Base-by-base conservation (phyloP, 73 alveolate species). In the Tetrahymena borealis region DNA sequence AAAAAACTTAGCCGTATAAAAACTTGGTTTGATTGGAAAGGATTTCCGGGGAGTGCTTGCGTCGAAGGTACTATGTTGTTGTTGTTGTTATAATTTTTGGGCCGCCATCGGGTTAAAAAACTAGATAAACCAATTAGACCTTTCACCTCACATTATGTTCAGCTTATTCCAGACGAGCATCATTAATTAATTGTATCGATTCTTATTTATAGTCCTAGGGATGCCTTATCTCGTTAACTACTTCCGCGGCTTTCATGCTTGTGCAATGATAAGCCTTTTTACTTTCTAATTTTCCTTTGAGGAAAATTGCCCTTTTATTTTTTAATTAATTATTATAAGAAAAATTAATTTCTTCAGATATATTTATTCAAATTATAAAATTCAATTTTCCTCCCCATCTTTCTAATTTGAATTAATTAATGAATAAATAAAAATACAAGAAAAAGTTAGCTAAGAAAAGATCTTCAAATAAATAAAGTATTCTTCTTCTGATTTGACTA, bases 31-130 rank as follows among this genome's bases (percentile, higher is more conserved):
- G 32, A 24, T 60, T 60, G 37, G 38, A 60, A 24, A 24, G 4
- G 85, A n/a, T n/a, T n/a, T n/a, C 85, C 85, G 85, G 85, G 85
- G 28, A 60, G 85, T 60, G 85, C 85, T 60, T 60, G 85, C 85
- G 85, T 60, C 85, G 85, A 60, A 60, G 85, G 85, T 60, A 60
- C 85, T 60, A 60, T 60, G n/a, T 18, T 60, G 85, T 60, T 60
- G 85, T 60, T 60, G 85, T 60, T 60, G 85, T 60, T 60, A 35
- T 7, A 24, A 11, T 60, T 60, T 60, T 60, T 60, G 85, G 85
- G n/a, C 85, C 85, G 85, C 85, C 85, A 60, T 60, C 35, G 85
- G 85, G 85, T 60, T 60, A 60, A 60, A 60, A 60, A 60, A 60
- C 85, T 60, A 60, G 85, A 60, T 60, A 60, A 60, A 60, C 85